Base-by-base conservation (phyloP, 2,329 filamentous ascomycete genomes). In the Cryphonectria carpinicola region DNA sequence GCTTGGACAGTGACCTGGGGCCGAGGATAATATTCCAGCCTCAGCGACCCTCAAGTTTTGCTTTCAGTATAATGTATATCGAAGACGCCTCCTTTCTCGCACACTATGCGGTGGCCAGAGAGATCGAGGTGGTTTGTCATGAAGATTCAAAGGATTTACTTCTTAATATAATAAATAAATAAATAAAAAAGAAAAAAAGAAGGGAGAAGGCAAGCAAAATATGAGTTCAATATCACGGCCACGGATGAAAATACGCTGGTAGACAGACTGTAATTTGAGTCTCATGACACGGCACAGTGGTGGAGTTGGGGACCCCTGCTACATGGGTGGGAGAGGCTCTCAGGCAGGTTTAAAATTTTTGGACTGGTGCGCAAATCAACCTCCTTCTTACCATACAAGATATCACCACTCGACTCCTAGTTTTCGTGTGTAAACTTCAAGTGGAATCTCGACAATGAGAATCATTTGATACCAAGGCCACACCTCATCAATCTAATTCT, bases 301-400 rank as follows among this genome's bases (percentile, higher is more conserved):
- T 61, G 35, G 32, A 61, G 32, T 61, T 39, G 35, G 32, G 58
- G 58, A 61, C 32, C 58, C 58, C 58, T 61, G 58, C 39, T 35
- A 11, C 58, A 10, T n/a, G 8, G 17, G 25, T 8, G 14, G 28
- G 28, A 58, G 25, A 14, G 54, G 5, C 13, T 56, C 52, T 61
- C 25, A 39, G 32, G 13, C 54, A 32, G 14, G 14, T 61, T 39
- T 32, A 61, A 61, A 61, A 61, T 8, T 61, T 61, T 61, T 19
- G 25, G 13, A 17, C 25, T 6, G 54, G 54, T 28, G 54, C 54
- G 54, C 54, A 17, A 58, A 3, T 58, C 25, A 32, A 32, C 25
- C 17, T 32, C 28, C 25, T 19, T 32, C 54, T 4, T 54, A 13
- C 41, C 41, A 43, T 17, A 43, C 14, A 43, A 22, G 3, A 61